A percentile compares a stretch with the other conserved stretches of the same genome.
Conservation (phyloP, 768 basidiomycete species). For the Suillus paluster region DNA sequence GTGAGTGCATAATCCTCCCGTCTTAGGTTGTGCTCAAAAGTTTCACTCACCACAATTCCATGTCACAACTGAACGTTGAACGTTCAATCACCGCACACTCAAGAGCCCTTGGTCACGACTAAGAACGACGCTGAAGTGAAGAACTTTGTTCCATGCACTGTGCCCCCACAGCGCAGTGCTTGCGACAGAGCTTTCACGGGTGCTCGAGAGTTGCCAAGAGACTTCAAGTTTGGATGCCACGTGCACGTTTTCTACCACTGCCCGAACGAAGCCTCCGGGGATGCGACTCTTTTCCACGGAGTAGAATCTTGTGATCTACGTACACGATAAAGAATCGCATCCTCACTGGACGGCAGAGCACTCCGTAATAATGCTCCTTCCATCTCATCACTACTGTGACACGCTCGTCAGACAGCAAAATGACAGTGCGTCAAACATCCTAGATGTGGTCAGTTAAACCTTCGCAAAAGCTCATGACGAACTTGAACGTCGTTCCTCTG, state of each 20-base stretch:
- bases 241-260: background rate
- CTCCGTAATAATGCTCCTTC: no score
- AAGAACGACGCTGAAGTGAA: background rate
- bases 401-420: no score
- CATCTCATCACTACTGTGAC: no score
- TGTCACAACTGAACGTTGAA: background rate
- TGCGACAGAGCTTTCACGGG: background rate
- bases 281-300: no score
- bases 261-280: background rate
- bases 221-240: background rate
- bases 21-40: background rate
- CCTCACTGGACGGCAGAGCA: no score
- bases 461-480: no score
- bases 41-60: background rate
- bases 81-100: no score
- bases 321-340: no score
- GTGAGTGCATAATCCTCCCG: background rate
- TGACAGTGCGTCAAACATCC: no score
- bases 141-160: background rate
- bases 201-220: background rate
- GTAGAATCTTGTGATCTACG: no score
- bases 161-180: background rate
- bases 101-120: background rate
- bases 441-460: no score
- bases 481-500: no score